Evolutionary conservation across 257 asterid genomes (phyloP), one percentile per base, ranked within the genome.

Genomic region (Rehmannia glutinosa): DNA sequence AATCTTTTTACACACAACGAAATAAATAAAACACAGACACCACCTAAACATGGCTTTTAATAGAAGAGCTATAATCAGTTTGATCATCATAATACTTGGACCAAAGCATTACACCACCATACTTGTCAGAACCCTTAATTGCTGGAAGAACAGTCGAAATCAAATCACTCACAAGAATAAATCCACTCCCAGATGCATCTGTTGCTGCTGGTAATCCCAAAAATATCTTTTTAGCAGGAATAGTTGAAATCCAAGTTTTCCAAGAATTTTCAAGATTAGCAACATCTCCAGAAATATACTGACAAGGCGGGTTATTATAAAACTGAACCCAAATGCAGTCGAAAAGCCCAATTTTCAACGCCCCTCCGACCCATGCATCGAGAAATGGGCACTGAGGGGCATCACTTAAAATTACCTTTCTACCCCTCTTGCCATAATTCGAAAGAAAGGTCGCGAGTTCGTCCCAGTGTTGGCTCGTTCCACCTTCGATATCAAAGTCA

Each of bases 321-420:
- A 87, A 87, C 68, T 82, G 95, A 16, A 87, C 79, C 87, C 95
- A 80, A 1, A 84, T 84, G 6, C 71, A 84, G 75, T 86, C 87
- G 51, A 87, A 87, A 3, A 87, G 77, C 13, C 87, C 86, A 0
- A 89, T 87, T 45, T 68, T 58, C 62, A 84, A 20, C 0, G 91
- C 89, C 3, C 62, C 76, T 24, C 89, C 89, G 1, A 84, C 54
- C 81, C 84, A 77, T 1, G 79, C 76, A 45, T 84, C 89, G 0
- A 91, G 95, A 30, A 70, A 84, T 8, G 89, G 89, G 73, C 91
- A 84, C 38, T 84, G 91, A 6, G 91, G 95, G 2, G 91, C 91
- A 1, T 86, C 87, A 2, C 79, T 78, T 62, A 84, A 36, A 63
- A 69, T 75, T 1, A 84, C 87, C 63, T 82, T 84, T 71, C 78